Conservation (phyloP, 148 eudicot genomes). For the Arctostaphylos glauca region DNA sequence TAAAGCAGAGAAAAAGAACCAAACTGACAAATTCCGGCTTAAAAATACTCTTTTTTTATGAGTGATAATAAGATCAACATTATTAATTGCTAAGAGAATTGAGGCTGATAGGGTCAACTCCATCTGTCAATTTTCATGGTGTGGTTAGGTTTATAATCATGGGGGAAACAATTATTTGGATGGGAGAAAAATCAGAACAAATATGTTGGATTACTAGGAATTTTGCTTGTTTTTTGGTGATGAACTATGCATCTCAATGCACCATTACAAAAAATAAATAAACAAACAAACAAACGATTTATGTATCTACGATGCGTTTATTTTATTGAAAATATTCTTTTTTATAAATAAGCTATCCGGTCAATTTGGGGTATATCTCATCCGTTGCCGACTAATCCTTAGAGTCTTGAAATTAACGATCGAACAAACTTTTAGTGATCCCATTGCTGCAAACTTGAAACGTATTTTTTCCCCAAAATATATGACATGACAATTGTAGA, state of each 20-base stretch:
- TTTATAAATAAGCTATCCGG: too few relatives aligned
- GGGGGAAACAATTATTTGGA: not conserved
- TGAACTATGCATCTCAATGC: not conserved
- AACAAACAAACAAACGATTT: not conserved
- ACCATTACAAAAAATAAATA: not conserved
- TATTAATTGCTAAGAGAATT: not conserved
- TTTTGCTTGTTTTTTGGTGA: not conserved
- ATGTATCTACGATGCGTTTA: too few relatives aligned
- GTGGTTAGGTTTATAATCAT: conserved; percentile 6
- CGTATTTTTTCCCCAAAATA: not conserved
- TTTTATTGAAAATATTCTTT: too few relatives aligned
- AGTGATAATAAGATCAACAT: not conserved
- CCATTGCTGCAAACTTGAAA: too few relatives aligned
- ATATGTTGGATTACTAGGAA: not conserved
- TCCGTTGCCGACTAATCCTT: too few relatives aligned
- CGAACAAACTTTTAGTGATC: too few relatives aligned
- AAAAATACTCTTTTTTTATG: not conserved
- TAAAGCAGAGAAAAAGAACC: not conserved
- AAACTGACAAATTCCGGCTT: not conserved
- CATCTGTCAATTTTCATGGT: not conserved
- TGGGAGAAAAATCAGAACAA: too few relatives aligned
- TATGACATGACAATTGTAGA: not conserved
- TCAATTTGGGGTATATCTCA: too few relatives aligned
- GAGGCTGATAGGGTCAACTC: not conserved
- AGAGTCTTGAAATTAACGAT: too few relatives aligned